Percentiles rank a stretch among this genome's conserved stretches.
These are phyloP conservation scores for Pleurotus salmoneostramineus DNA, from an alignment of 768 basidiomycete species.

Conservation along the genomic window DNA sequence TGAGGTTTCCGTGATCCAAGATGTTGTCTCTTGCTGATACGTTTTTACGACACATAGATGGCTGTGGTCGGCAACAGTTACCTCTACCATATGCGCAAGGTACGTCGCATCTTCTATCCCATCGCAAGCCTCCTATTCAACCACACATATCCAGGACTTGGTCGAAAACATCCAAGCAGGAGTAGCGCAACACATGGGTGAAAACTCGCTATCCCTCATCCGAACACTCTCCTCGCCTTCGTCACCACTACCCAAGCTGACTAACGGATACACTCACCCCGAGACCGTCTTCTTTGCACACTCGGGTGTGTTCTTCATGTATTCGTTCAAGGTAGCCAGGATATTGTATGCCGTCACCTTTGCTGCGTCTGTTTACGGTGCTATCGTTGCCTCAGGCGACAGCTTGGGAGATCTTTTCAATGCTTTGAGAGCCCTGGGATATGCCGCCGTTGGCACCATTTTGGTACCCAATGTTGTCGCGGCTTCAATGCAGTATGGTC, in stretches of 20 bases:
- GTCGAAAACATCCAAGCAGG: slow-evolving; percentile 84
- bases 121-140: neutral
- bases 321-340: slow-evolving; percentile 70
- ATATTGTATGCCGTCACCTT: slow-evolving; percentile 56
- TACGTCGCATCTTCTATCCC: slow-evolving; percentile 17
- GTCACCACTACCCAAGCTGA: slow-evolving; percentile 68
- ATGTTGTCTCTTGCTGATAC: no score
- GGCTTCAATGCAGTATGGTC: slow-evolving; percentile 52
- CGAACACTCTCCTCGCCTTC: slow-evolving; percentile 64
- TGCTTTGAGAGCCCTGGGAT: neutral
- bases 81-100: slow-evolving; percentile 90
- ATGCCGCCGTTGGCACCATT: slow-evolving; percentile 46
- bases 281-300: slow-evolving; percentile 77
- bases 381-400: slow-evolving; percentile 23
- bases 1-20: slow-evolving; percentile 17
- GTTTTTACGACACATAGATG: slow-evolving; percentile 47
- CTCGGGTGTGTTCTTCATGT: slow-evolving; percentile 65
- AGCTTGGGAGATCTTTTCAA: neutral
- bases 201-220: slow-evolving; percentile 80
- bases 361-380: slow-evolving; percentile 29
- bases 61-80: slow-evolving; percentile 91
- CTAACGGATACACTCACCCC: slow-evolving; percentile 45
- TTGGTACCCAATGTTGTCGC: slow-evolving; percentile 71
- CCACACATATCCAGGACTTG: slow-evolving; percentile 47
- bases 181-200: slow-evolving; percentile 89